Conservation (phyloP, 805 yeast genomes). For the Ogataea henricii region DNA sequence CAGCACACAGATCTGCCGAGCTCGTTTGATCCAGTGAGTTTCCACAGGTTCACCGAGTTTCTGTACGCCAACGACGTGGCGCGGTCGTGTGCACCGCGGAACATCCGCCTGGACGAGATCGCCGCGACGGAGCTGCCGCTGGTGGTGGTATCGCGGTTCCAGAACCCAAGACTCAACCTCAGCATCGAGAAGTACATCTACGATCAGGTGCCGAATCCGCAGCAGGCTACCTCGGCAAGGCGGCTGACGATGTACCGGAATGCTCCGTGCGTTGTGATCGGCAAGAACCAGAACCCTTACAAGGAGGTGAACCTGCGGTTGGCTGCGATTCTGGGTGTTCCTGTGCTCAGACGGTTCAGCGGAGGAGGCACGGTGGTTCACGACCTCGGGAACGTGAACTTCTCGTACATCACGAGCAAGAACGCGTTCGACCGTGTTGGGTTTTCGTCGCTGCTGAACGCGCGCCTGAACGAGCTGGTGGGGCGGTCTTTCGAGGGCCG, state of each 20-base stretch:
- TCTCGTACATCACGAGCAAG: constrained; percentile 70
- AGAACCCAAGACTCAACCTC: constrained; percentile 72
- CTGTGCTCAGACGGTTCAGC: constrained; percentile 73
- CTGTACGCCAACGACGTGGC: constrained; percentile 18
- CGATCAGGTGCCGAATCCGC: constrained; percentile 54
- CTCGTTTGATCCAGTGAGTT: constrained; percentile 2
- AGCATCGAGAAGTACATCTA: constrained; percentile 83
- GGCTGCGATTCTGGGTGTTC: constrained; percentile 52
- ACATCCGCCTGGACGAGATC: constrained; percentile 15
- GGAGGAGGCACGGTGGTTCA: constrained; percentile 99
- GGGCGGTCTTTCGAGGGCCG: constrained; percentile 1
- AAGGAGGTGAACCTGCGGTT: constrained; percentile 71
- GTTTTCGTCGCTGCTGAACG: constrained; percentile 41
- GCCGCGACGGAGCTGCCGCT: constrained; percentile 41
- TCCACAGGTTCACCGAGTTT: constrained; percentile 14
- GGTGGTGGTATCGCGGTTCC: constrained; percentile 56
- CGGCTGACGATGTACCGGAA: constrained; percentile 75
- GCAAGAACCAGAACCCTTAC: constrained; percentile 96
- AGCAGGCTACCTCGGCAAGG: constrained; percentile 37
- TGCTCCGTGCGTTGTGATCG: constrained; percentile 85
- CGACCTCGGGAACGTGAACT: constrained; percentile 86
- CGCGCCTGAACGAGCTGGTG: constrained; percentile 22
- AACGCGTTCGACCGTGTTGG: constrained; percentile 58
- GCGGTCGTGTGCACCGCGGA: constrained; percentile 10
- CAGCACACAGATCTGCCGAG: not conserved